Evolutionary conservation across 352 stramenopile genomes (phyloP), one percentile per base, ranked within the genome.

Genomic region (Pythium volutum): DNA sequence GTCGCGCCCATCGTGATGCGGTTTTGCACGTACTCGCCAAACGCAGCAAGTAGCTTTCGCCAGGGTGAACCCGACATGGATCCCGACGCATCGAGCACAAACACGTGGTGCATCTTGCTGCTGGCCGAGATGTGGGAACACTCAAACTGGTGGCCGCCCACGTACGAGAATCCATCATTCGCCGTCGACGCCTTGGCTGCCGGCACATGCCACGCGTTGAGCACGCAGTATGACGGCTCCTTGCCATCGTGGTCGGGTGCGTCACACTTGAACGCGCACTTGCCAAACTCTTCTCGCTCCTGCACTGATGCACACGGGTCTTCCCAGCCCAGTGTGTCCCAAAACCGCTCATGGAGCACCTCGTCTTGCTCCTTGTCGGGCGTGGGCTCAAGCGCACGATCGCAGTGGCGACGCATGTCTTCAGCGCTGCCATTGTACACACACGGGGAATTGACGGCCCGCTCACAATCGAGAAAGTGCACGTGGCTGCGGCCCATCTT

Each of bases 401-500:
- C 80, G 55, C 84, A 91, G 49, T 94, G 84, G 20, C 80, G 80
- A 31, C 80, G 81, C 53, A 86, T 79, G 47, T 92, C 79, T 27
- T 55, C 27, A 0, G 8, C 27, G 9, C 48, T 55, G 9, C 48
- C 48, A 20, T 26, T 55, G 31, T 55, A 55, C 16, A 55, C 48
- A 11, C 48, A 55, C 18, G 48, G 6, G 18, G 48, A 27, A 29
- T 41, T 14, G 48, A 18, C 18, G 0, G 42, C 29, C 26, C 85
- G 71, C 1, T 88, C 72, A 42, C 84, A 94, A 3, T 79, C 63
- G 23, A 94, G 48, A 43, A 88, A 94, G 59, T 92, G 82, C 16
- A 92, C 79, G 34, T 94, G 82, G 10, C 73, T 73, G 16, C 79
- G 82, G 38, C 82, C 84, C 76, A 87, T 91, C 60, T 91, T 90